These are phyloP conservation scores for Penicillium diatomitis DNA, from an alignment of 495 filamentous ascomycete species.

Conservation along the genomic window DNA sequence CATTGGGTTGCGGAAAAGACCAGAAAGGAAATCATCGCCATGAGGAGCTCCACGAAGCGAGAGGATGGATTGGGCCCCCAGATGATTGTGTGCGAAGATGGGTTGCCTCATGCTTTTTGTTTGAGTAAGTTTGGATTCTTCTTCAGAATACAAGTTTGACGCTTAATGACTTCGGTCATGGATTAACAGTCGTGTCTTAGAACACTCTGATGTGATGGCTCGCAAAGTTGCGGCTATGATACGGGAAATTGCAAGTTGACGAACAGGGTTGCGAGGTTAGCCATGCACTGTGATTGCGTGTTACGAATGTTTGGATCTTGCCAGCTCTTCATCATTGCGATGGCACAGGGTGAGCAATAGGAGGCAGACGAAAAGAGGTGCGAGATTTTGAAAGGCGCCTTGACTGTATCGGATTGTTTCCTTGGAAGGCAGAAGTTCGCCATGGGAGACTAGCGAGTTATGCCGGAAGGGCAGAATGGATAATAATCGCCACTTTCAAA, in stretches of 20 bases:
- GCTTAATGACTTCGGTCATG: too few species aligned
- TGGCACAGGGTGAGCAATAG: too few species aligned
- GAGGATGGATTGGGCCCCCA: constrained; percentile 40
- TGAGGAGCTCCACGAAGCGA: constrained; percentile 23
- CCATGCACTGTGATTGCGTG: too few species aligned
- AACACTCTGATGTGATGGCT: constrained; percentile 55
- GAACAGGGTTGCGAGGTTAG: not conserved
- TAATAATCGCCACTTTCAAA: too few species aligned
- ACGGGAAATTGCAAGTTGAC: constrained; percentile 33
- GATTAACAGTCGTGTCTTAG: constrained; percentile 22
- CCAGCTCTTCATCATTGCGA: too few species aligned
- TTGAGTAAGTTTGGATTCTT: constrained; percentile 45
- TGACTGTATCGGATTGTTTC: too few species aligned
- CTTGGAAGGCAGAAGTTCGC: too few species aligned
- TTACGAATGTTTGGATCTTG: too few species aligned
- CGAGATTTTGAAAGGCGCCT: too few species aligned
- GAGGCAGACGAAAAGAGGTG: too few species aligned
- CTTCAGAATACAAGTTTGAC: not conserved
- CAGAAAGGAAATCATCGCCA: constrained; percentile 61
- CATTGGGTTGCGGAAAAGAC: constrained; percentile 75
- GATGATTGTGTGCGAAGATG: constrained; percentile 65
- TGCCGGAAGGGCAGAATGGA: too few species aligned
- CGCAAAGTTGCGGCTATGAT: constrained; percentile 56
- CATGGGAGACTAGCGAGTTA: too few species aligned
- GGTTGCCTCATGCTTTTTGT: constrained; percentile 75